phyloP scores from a whole-genome alignment of 495 filamentous ascomycete species.

The Hyaloscypha variabilis region DNA sequence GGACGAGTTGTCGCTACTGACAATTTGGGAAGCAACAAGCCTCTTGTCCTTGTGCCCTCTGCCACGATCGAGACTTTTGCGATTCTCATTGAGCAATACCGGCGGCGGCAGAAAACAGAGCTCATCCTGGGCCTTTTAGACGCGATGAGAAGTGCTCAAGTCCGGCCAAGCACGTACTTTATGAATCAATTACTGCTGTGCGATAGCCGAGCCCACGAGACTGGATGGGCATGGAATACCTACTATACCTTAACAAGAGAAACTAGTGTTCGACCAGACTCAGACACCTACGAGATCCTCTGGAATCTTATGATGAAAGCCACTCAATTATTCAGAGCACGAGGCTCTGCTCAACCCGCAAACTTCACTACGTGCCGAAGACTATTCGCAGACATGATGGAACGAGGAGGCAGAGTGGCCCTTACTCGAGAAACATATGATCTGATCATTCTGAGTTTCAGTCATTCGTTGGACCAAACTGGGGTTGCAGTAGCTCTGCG shows the following conservation, averaged over 20 bases:
- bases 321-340: slow-evolving; percentile 47
- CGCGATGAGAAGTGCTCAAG: slow-evolving; percentile 57
- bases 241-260: slow-evolving; percentile 48
- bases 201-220: slow-evolving; percentile 34
- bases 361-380: slow-evolving; percentile 6
- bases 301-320: slow-evolving; percentile 56
- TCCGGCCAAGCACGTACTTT: slow-evolving; percentile 68
- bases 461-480: slow-evolving; percentile 51
- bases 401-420: slow-evolving; percentile 31
- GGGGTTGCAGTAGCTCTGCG: slow-evolving; percentile 57
- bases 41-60: slow-evolving; percentile 44
- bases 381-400: slow-evolving; percentile 66
- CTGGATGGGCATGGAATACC: slow-evolving; percentile 49
- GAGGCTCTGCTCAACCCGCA: neutral
- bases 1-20: slow-evolving; percentile 22
- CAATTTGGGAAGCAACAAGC: slow-evolving; percentile 31
- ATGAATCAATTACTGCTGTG: slow-evolving; percentile 74
- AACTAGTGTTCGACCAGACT: slow-evolving; percentile 55
- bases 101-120: slow-evolving; percentile 56
- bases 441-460: slow-evolving; percentile 58
- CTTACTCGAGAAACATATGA: slow-evolving; percentile 58
- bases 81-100: slow-evolving; percentile 72
- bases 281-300: slow-evolving; percentile 70
- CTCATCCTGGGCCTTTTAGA: slow-evolving; percentile 60
- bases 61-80: slow-evolving; percentile 79